Evolutionary conservation across 2,329 filamentous ascomycete genomes (phyloP).

Genomic region (Aureobasidium namibiae): DNA sequence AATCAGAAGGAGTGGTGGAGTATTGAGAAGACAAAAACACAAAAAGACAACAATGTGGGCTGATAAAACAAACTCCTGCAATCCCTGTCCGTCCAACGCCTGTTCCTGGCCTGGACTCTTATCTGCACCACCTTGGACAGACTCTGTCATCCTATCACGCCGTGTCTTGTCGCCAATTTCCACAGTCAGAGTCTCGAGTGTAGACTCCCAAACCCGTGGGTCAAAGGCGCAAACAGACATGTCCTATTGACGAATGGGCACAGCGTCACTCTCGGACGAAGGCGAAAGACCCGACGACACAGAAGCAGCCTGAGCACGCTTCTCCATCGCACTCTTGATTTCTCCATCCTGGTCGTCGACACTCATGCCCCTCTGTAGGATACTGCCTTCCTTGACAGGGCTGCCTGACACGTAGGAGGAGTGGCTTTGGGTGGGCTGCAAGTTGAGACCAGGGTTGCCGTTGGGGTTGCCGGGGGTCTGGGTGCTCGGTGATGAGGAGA

Average conservation of each 20-base stretch:
- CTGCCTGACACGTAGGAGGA: constrained; percentile 56
- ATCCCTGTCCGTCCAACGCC: constrained; percentile 2
- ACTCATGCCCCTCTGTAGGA: constrained; percentile 74
- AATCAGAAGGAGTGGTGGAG: background rate
- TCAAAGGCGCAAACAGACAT: background rate
- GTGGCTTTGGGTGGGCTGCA: constrained; percentile 37
- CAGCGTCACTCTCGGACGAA: constrained; percentile 14
- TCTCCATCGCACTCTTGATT: constrained; percentile 18
- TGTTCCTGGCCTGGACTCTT: background rate
- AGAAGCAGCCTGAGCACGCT: constrained; percentile 8
- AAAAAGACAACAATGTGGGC: background rate
- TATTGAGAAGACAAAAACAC: background rate
- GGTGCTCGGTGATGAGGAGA: constrained; percentile 22
- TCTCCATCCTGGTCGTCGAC: constrained; percentile 47
- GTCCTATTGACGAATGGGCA: constrained; percentile 15
- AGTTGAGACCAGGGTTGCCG: constrained; percentile 19
- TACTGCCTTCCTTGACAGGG: constrained; percentile 85
- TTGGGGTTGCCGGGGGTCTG: constrained; percentile 15
- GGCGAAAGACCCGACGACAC: constrained; percentile 11
- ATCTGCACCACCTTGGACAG: background rate
- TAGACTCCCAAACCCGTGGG: background rate
- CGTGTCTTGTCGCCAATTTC: background rate
- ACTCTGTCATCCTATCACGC: background rate
- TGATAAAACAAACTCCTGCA: background rate
- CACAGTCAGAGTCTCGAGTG: background rate